Evolutionary conservation across 345 rosid species (phyloP).

Genomic region (Camelina neglecta): DNA sequence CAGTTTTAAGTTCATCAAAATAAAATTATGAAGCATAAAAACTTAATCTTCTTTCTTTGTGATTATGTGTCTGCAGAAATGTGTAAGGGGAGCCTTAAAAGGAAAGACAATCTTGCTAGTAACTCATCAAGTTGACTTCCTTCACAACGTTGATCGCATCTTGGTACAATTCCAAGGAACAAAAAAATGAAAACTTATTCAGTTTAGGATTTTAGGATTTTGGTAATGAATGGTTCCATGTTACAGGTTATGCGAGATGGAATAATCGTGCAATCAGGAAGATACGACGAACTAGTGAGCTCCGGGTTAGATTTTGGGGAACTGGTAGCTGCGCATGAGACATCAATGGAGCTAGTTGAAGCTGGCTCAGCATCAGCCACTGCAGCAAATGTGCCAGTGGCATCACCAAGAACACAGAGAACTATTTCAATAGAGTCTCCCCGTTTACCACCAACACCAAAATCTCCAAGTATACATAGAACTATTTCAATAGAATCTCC

Average conservation of each 20-base stretch:
- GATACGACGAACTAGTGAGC: conserved; percentile 60
- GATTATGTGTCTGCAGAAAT: conserved; percentile 56
- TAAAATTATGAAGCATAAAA: background rate
- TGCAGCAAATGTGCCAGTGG: conserved; percentile 43
- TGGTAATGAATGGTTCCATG: conserved; percentile 26
- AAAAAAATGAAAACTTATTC: background rate
- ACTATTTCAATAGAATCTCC: conserved; percentile 36
- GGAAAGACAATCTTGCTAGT: conserved; percentile 88
- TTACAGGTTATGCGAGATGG: conserved; percentile 93
- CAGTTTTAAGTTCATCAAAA: background rate
- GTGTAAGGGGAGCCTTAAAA: conserved; percentile 84
- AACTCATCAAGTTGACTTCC: conserved; percentile 96
- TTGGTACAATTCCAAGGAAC: conserved; percentile 46
- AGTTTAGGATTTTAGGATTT: background rate
- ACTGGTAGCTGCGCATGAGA: conserved; percentile 86
- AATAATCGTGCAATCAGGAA: conserved; percentile 88
- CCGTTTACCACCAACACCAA: conserved; percentile 42
- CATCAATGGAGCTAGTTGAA: conserved; percentile 87
- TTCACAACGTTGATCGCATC: conserved; percentile 84
- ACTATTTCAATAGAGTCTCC: conserved; percentile 27
- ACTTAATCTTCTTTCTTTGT: conserved; percentile 24
- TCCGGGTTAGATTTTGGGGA: conserved; percentile 73
- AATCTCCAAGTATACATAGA: conserved; percentile 39
- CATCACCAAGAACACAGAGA: conserved; percentile 41
- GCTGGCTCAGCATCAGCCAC: conserved; percentile 42